A percentile compares a stretch with the other conserved stretches of the same genome.
These are phyloP conservation scores for Scenedesmus sp. DNA, from an alignment of 163 green algal species.

Conservation along the genomic window DNA sequence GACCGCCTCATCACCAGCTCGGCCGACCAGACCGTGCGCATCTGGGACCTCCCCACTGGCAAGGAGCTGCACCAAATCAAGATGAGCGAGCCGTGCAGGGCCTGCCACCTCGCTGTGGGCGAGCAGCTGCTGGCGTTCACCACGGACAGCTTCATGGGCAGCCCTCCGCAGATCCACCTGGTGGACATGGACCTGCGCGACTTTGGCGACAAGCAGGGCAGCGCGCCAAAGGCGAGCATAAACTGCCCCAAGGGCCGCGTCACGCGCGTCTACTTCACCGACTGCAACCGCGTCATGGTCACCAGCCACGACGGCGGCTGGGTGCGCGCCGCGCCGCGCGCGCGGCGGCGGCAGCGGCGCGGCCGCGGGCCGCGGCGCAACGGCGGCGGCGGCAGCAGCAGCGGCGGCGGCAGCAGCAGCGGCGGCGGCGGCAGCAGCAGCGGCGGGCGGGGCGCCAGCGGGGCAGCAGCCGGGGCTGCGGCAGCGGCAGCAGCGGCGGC, in stretches of 20 bases:
- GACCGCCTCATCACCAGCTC: constrained; percentile 85
- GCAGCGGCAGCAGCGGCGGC: not conserved
- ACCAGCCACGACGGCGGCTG: constrained; percentile 78
- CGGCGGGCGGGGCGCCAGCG: too few relatives aligned
- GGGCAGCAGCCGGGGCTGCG: too few relatives aligned
- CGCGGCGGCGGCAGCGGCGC: not conserved
- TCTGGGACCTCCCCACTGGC: constrained; percentile 87
- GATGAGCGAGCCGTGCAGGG: constrained; percentile 83
- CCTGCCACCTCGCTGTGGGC: constrained; percentile 73
- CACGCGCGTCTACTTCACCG: constrained; percentile 81
- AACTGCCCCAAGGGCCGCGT: constrained; percentile 76
- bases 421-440: constrained; percentile 5
- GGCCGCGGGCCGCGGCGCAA: not conserved
- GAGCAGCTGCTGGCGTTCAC: constrained; percentile 89
- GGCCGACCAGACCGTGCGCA: constrained; percentile 84
- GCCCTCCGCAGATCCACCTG: constrained; percentile 84
- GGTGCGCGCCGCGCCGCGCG: constrained; percentile 5
- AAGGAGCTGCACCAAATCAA: constrained; percentile 82
- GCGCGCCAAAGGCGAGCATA: constrained; percentile 64
- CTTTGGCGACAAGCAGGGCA: constrained; percentile 67
- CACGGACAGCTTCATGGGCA: constrained; percentile 95
- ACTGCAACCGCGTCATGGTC: constrained; percentile 89
- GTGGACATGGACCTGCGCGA: constrained; percentile 82
- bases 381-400: not conserved
- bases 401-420: not conserved